Conservation (phyloP, 1,284 basidiomycete species). For the Marasmius fiardii region DNA sequence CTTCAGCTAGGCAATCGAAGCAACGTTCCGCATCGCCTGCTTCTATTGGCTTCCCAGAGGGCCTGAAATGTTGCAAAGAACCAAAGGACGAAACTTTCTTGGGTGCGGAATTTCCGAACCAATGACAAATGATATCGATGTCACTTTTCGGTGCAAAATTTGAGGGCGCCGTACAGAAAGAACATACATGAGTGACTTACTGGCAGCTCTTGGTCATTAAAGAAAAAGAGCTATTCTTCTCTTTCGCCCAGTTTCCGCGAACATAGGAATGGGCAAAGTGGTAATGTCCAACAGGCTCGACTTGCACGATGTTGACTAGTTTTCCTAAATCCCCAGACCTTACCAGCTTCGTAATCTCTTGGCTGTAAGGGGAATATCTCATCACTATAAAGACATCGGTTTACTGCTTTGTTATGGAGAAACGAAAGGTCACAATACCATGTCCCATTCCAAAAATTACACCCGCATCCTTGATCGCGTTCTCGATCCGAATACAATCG, state of each 20-base stretch:
- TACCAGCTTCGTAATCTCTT: constrained; percentile 66
- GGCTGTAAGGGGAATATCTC: constrained; percentile 81
- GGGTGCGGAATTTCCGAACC: constrained; percentile 64
- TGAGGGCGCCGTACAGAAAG: neutral
- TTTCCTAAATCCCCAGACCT: constrained; percentile 70
- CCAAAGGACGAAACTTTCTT: constrained; percentile 79
- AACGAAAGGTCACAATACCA: constrained; percentile 38
- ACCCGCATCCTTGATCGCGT: constrained; percentile 60
- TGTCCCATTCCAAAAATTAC: constrained; percentile 85
- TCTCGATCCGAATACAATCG: constrained; percentile 75
- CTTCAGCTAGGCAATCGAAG: constrained; percentile 68
- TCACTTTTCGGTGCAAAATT: constrained; percentile 45
- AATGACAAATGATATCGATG: constrained; percentile 78
- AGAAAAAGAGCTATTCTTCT: constrained; percentile 70
- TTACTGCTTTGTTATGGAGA: neutral
- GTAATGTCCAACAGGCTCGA: constrained; percentile 76
- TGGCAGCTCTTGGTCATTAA: constrained; percentile 90
- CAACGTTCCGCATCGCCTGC: constrained; percentile 70
- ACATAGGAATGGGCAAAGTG: constrained; percentile 88
- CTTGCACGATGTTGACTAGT: constrained; percentile 74
- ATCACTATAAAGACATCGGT: constrained; percentile 49
- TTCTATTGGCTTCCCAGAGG: constrained; percentile 61
- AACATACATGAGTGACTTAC: constrained; percentile 36
- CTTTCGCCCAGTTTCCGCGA: constrained; percentile 76
- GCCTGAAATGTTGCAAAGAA: constrained; percentile 77